Base-by-base conservation (phyloP, 2,329 filamentous ascomycete species). In the Alternaria metachromatica region DNA sequence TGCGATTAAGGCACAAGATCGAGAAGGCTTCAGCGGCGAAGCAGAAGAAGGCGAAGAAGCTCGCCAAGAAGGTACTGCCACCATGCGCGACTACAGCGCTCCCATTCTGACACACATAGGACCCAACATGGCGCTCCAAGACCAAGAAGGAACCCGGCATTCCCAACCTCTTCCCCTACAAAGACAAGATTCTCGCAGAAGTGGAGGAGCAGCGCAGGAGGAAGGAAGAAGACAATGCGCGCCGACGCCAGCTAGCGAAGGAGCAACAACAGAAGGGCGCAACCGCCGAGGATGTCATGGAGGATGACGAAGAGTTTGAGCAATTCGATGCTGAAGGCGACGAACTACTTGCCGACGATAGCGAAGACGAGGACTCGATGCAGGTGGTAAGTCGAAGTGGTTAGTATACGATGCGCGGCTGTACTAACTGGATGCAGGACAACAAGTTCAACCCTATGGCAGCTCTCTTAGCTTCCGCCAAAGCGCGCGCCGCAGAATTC, bases 141-240 rank as follows among this genome's bases (percentile, higher is more conserved):
- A 80, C 97, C 72, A 98, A 97, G 88, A 99, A 98, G 84, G 96
- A 99, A 76, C 96, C 95, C 23, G 96, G 96, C 53, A 97, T 99
- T 66, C 96, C 96, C 44, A 99, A 98, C 78, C 84, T 97, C 37
- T 99, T 97, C 83, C 96, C 96, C 1, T 97, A 96, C 86, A 99
- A 99, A 84, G 94, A 97, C 80, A 94, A 92, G 85, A 88, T 99
- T 26, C 87, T 99, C 33, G 89, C 94, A 62, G 94, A 99, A 82
- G 96, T 99, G 73, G 96, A 99, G 83, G 93, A 97, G 82, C 91
- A 89, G 74, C 91, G 91, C 77, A 84, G 90, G 70, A 84, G 88
- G 80, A 97, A 95, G 84, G 89, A 89, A 68, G 94, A 97, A 76
- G 93, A 97, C 41, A 72, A 67, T 76, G 86, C 87, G 62, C 85